Evolutionary conservation across 306 rosid species (phyloP), one percentile per base, ranked within the genome.

Genomic region (Rubus idaeus): DNA sequence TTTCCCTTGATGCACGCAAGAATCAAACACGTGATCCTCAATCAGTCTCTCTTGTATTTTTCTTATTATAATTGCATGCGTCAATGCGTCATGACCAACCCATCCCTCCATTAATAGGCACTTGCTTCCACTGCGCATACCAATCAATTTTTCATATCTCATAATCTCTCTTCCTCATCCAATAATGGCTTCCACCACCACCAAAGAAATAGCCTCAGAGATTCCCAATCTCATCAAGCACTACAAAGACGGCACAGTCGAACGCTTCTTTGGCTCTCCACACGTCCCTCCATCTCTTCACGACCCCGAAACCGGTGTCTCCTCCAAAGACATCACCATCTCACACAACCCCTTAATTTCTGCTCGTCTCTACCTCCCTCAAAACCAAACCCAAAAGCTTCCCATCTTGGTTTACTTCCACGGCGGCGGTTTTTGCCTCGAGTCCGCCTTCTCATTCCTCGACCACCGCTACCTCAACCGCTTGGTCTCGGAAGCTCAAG

Each of bases 321-420:
- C 90, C n/a, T 86, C 92, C 53, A 84, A 88, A 75, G 92, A 89
- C 75, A 52, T 84, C 0, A 12, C 52, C 66, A 84, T 89, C 70
- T 82, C 90, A 46, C 13, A 62, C 2, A 73, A 81, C 70, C 90
- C 92, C 45, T 2, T 46, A 5, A n/a, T 89, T 57, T 84, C 86
- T 0, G 86, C 92, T 70, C 79, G 92, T 3, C 64, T 86, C 6
- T 86, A 71, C 77, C 90, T 88, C 44, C 90, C 87, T 30, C 69
- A 76, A 61, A 56, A 42, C 52, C 53, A 5, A 37, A 1, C 14
- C 65, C 65, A 3, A 84, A 68, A 68, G 9, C 74, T 88, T 5
- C 87, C 93, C 4, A 30, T 89, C 70, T 69, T 87, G 79, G 82
- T 84, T 50, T 89, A 83, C 77, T 84, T 78, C 53, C 93, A 87